These are phyloP conservation scores for Kwoniella shandongensis DNA, from an alignment of 768 basidiomycete species.

Conservation along the genomic window DNA sequence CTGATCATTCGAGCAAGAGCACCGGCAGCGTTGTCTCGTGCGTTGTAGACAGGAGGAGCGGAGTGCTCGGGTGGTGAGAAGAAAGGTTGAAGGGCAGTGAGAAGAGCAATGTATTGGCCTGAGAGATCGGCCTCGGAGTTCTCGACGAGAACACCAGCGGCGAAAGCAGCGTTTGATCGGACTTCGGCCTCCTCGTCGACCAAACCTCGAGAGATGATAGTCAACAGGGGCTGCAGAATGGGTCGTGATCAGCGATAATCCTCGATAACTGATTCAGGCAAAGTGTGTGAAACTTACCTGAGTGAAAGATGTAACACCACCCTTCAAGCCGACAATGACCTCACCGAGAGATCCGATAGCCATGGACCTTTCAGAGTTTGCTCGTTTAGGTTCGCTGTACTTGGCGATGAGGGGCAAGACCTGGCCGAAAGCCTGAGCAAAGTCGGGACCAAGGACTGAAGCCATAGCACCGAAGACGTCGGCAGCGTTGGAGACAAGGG, in stretches of 20 bases:
- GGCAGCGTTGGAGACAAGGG: slow-evolving; percentile 87
- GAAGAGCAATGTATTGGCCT: slow-evolving; percentile 73
- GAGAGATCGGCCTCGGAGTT: slow-evolving; percentile 78
- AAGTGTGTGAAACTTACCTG: slow-evolving; percentile 47
- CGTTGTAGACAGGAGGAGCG: slow-evolving; percentile 69
- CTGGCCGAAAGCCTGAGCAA: slow-evolving; percentile 73
- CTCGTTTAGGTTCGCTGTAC: slow-evolving; percentile 85
- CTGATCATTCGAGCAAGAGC: slow-evolving; percentile 84
- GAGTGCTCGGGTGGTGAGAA: slow-evolving; percentile 69
- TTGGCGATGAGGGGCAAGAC: slow-evolving; percentile 88
- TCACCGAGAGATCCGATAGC: slow-evolving; percentile 93
- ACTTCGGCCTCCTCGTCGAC: slow-evolving; percentile 86
- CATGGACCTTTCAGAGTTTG: slow-evolving; percentile 85
- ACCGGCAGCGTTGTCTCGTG: slow-evolving; percentile 94
- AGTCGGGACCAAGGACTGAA: slow-evolving; percentile 78
- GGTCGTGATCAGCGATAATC: not conserved
- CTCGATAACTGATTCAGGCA: not conserved
- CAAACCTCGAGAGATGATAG: slow-evolving; percentile 80
- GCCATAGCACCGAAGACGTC: slow-evolving; percentile 91
- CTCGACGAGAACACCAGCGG: slow-evolving; percentile 85
- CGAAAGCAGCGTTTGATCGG: slow-evolving; percentile 93
- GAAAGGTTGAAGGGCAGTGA: slow-evolving; percentile 74
- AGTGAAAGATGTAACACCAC: slow-evolving; percentile 78
- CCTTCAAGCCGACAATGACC: slow-evolving; percentile 89
- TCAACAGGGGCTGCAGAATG: slow-evolving; percentile 61